Evolutionary conservation across 1,284 basidiomycete species (phyloP).

Genomic region (Lignosus rhinocerotis): DNA sequence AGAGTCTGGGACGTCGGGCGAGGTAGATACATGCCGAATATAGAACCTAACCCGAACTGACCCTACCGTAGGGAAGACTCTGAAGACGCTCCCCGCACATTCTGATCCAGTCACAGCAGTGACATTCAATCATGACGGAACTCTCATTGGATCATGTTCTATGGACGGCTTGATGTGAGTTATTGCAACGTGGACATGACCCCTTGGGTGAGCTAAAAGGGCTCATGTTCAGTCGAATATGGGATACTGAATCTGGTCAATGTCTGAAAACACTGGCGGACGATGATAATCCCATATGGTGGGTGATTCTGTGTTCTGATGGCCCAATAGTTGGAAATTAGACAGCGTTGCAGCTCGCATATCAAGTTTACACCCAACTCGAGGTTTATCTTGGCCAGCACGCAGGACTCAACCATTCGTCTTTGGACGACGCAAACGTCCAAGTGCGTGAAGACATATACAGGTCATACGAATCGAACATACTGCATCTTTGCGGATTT

Average conservation of each 20-base stretch:
- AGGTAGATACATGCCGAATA: conserved; percentile 46
- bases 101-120: conserved; percentile 96
- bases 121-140: conserved; percentile 92
- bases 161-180: conserved; percentile 96
- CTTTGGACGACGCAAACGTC: conserved; percentile 95
- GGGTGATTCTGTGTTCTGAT: conserved; percentile 26
- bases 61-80: conserved; percentile 59
- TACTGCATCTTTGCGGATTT: conserved; percentile 74
- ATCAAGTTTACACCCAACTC: conserved; percentile 92
- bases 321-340: conserved; percentile 1
- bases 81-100: conserved; percentile 90
- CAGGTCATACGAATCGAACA: conserved; percentile 80
- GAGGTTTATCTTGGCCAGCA: conserved; percentile 83
- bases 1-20: conserved; percentile 93
- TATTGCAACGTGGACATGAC: neutral
- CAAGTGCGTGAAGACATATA: conserved; percentile 91
- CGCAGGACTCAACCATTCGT: conserved; percentile 90
- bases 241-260: conserved; percentile 96
- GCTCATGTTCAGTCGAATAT: conserved; percentile 71
- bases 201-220: neutral
- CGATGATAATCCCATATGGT: conserved; percentile 94
- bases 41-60: neutral
- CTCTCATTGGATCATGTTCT: conserved; percentile 88
- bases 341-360: conserved; percentile 57
- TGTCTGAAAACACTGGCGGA: conserved; percentile 97